phyloP scores from a whole-genome alignment of 345 rosid genomes.

The Eutrema heterophyllum region DNA sequence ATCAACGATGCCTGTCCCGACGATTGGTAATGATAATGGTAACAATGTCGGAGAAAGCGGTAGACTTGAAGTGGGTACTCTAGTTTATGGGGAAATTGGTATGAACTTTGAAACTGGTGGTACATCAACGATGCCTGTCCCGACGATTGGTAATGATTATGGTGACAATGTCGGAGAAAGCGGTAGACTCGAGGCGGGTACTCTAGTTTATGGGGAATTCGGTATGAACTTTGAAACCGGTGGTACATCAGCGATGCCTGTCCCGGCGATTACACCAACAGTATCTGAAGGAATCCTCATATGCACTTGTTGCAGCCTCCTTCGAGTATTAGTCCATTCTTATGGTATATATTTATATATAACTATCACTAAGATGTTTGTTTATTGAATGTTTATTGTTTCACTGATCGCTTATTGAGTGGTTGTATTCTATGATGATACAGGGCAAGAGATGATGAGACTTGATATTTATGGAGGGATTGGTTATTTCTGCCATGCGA shows the following conservation, averaged over 20 bases:
- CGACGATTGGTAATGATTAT: background rate
- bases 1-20: background rate
- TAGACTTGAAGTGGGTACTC: conserved; percentile 10
- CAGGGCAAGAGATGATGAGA: background rate
- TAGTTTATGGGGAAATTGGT: background rate
- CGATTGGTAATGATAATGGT: background rate
- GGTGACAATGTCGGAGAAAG: background rate
- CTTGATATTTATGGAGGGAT: conserved; percentile 9
- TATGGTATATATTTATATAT: too few relatives aligned
- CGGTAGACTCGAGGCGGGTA: conserved; percentile 2
- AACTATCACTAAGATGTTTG: background rate
- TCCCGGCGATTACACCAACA: background rate
- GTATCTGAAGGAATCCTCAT: background rate
- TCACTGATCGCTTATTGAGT: background rate
- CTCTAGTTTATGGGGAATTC: background rate
- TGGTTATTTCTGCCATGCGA: conserved; percentile 20
- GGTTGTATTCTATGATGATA: background rate
- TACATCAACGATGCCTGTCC: background rate
- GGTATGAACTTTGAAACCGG: background rate
- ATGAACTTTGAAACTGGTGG: background rate
- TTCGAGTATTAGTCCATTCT: background rate
- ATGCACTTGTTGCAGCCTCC: conserved; percentile 11
- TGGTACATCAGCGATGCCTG: background rate
- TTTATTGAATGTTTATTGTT: background rate
- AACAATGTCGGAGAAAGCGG: background rate